Conservation (phyloP, 2,329 filamentous ascomycete genomes). For the Bipolaris cookei region DNA sequence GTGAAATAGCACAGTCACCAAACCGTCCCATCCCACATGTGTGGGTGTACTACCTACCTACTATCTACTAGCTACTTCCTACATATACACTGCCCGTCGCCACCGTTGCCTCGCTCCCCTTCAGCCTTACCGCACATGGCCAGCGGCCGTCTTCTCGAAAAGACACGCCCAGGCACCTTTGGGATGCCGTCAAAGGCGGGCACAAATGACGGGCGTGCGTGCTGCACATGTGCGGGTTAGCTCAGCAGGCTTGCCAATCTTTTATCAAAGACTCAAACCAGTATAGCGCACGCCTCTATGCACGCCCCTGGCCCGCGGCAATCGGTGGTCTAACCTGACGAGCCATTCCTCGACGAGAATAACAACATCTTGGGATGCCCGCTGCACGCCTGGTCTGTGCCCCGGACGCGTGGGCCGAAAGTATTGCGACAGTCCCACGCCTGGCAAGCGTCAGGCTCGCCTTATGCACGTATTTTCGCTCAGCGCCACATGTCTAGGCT, state of each 20-base stretch:
- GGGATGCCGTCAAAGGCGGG: conserved; percentile 18
- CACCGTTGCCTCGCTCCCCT: neutral
- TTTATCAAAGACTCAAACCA: conserved; percentile 44
- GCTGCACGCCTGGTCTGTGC: conserved; percentile 31
- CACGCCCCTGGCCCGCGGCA: conserved; percentile 27
- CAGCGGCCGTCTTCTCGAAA: conserved; percentile 14
- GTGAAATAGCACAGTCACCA: neutral
- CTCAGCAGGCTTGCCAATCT: conserved; percentile 23
- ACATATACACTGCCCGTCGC: neutral
- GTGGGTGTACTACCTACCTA: neutral
- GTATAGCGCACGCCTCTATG: conserved; percentile 36
- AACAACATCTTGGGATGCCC: conserved; percentile 37
- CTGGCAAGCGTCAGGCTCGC: conserved; percentile 19
- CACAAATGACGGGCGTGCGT: conserved; percentile 30
- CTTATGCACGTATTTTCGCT: conserved; percentile 34
- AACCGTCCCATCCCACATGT: no score
- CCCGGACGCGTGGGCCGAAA: conserved; percentile 36
- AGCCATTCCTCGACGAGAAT: conserved; percentile 45
- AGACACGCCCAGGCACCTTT: conserved; percentile 10
- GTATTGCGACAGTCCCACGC: conserved; percentile 20
- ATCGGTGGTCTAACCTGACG: conserved; percentile 31
- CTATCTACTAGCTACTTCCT: neutral
- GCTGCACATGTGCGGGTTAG: conserved; percentile 24
- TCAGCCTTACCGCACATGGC: conserved; percentile 22
- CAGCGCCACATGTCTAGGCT: conserved; percentile 26